These are phyloP conservation scores for Hymenoscyphus scutula DNA, from an alignment of 2,329 filamentous ascomycete species.

Conservation along the genomic window DNA sequence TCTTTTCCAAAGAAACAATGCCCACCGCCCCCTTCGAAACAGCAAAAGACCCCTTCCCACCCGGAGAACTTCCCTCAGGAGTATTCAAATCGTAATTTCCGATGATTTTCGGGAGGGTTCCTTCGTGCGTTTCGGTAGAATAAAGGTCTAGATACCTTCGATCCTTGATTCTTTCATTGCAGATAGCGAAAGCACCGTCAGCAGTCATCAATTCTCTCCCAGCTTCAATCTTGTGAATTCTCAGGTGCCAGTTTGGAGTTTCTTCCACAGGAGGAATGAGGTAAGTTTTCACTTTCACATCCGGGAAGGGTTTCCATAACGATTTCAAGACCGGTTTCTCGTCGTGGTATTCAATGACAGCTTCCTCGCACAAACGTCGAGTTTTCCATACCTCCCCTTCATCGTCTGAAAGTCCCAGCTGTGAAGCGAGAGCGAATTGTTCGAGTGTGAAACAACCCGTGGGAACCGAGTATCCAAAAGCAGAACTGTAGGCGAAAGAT, in stretches of 20 bases:
- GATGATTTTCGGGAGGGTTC: constrained; percentile 54
- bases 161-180: constrained; percentile 48
- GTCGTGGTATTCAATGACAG: constrained; percentile 56
- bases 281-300: constrained; percentile 64
- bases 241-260: constrained; percentile 67
- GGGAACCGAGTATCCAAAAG: constrained; percentile 75
- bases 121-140: constrained; percentile 46
- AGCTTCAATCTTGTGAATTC: constrained; percentile 60
- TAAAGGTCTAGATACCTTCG: constrained; percentile 52
- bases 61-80: constrained; percentile 53
- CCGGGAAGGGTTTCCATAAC: constrained; percentile 67
- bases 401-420: constrained; percentile 74
- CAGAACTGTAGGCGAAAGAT: constrained; percentile 72
- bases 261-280: constrained; percentile 59
- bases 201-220: constrained; percentile 65
- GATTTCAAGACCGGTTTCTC: constrained; percentile 61
- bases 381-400: constrained; percentile 78
- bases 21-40: constrained; percentile 54
- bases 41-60: constrained; percentile 51
- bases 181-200: constrained; percentile 73
- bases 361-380: constrained; percentile 64
- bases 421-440: constrained; percentile 72
- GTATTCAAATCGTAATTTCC: constrained; percentile 59
- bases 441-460: constrained; percentile 73
- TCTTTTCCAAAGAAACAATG: constrained; percentile 50